Base-by-base conservation (phyloP, 495 filamentous ascomycete species). In the Xylaria palmicola region DNA sequence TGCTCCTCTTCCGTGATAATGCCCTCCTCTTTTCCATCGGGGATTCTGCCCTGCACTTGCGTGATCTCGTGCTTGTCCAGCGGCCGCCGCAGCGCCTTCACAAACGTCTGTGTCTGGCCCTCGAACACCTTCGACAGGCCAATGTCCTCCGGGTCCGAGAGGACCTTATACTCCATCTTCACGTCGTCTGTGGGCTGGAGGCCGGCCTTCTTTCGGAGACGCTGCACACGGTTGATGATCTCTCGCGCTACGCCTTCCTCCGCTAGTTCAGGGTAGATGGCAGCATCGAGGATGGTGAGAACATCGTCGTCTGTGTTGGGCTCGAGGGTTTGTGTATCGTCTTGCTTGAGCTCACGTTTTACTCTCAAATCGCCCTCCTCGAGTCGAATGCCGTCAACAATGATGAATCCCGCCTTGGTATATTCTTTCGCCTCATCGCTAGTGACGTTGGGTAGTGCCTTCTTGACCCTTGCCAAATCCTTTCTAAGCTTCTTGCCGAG, bases 401-500 rank as follows among this genome's bases (percentile, higher is more conserved):
- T 74, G 30, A 97, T 90, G 69, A 81, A 84, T 69, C 88, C 86
- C 9, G 83, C 79, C 22, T 82, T 68, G 36, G 92, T 78, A 66
- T 90, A 98, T 48, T 78, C 53, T 55, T 72, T 72, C 22, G 95
- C 91, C 62, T 97, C 81, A 13, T 90, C 83, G 59, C 87, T 92
- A 20, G 84, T 90, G 47, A 98, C 77, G 45, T 75, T 78, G 19
- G 93, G 93, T 41, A 98, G 78, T 17, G 90, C 92, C 72, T 94
- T 95, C 79, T 92, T 93, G 55, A 98, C 92, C 73, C 86, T 91
- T 64, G 86, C 85, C 51, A 88, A 89, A 66, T 93, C 94, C 77
- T 95, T 97, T 82, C 91, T 95, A 54, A 98, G 81, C 77, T 97
- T 98, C 85, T 97, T 96, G 60, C 94, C 94, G 36, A 98, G 83